phyloP scores from a whole-genome alignment of 2,329 filamentous ascomycete genomes.

The Zymoseptoria passerinii region DNA sequence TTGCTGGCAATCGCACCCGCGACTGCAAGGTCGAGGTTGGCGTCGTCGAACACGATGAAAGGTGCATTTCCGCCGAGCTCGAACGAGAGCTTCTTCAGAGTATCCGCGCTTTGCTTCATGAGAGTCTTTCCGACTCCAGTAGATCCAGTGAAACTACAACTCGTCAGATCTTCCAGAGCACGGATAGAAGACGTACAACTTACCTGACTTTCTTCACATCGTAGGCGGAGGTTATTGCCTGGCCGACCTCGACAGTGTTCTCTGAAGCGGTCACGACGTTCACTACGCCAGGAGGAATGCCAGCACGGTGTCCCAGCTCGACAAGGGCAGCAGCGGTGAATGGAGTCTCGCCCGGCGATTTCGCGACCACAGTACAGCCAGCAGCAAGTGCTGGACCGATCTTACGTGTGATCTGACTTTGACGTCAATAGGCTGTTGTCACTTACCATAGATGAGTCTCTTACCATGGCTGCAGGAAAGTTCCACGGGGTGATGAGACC shows the following conservation, averaged over 20 bases:
- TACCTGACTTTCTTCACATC: conserved; percentile 69
- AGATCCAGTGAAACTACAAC: conserved; percentile 68
- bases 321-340: conserved; percentile 82
- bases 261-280: conserved; percentile 75
- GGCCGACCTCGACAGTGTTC: conserved; percentile 73
- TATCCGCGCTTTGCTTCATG: conserved; percentile 81
- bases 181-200: neutral
- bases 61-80: conserved; percentile 93
- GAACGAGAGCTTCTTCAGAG: conserved; percentile 78
- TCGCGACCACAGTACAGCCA: conserved; percentile 90
- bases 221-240: conserved; percentile 65
- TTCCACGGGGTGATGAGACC: conserved; percentile 52
- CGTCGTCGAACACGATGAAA: conserved; percentile 92
- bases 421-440: neutral
- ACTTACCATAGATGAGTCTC: neutral
- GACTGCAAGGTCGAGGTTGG: conserved; percentile 78
- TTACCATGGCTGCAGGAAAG: conserved; percentile 48
- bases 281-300: conserved; percentile 81
- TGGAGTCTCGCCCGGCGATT: conserved; percentile 85
- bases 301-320: conserved; percentile 76
- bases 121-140: conserved; percentile 62
- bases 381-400: conserved; percentile 61
- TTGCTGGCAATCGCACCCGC: conserved; percentile 76
- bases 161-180: neutral
- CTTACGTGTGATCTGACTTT: conserved; percentile 23